Evolutionary conservation across 768 basidiomycete genomes (phyloP).

Genomic region (Pulveroboletus sp.): DNA sequence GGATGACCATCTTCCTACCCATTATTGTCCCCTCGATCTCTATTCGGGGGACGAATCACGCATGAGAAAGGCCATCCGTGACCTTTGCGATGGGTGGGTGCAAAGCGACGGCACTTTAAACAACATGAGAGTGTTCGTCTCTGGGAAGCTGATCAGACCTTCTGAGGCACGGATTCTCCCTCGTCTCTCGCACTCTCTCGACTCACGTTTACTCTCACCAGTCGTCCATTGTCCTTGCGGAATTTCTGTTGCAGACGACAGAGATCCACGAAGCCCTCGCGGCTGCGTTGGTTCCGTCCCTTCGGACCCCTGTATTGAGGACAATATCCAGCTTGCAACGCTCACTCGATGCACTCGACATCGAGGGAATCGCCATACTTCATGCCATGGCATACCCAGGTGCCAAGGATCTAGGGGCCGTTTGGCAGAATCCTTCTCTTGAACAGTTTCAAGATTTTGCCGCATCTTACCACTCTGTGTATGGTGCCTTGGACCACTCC

Average conservation of each 20-base stretch:
- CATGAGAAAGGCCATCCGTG: slow-evolving; percentile 58
- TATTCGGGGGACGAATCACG: slow-evolving; percentile 71
- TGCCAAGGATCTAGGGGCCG: slow-evolving; percentile 26
- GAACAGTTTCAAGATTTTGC: slow-evolving; percentile 68
- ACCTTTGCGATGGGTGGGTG: slow-evolving; percentile 74
- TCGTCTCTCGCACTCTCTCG: background rate
- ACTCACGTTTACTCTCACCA: slow-evolving; percentile 1
- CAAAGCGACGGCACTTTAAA: slow-evolving; percentile 64
- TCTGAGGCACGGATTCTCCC: slow-evolving; percentile 51
- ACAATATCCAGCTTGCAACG: slow-evolving; percentile 64
- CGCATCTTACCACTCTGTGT: slow-evolving; percentile 44
- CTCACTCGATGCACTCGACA: slow-evolving; percentile 77
- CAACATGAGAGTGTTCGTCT: slow-evolving; percentile 78
- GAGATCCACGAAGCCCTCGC: slow-evolving; percentile 51
- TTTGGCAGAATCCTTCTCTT: slow-evolving; percentile 50
- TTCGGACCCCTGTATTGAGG: slow-evolving; percentile 49
- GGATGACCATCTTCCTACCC: slow-evolving; percentile 31
- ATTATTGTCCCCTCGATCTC: slow-evolving; percentile 89
- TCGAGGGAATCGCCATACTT: slow-evolving; percentile 69
- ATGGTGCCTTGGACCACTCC: slow-evolving; percentile 34
- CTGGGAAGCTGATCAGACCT: slow-evolving; percentile 59
- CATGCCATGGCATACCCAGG: slow-evolving; percentile 20
- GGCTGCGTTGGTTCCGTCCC: slow-evolving; percentile 43
- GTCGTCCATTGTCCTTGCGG: slow-evolving; percentile 7
- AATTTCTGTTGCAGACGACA: slow-evolving; percentile 17